A percentile compares a stretch with the other conserved stretches of the same genome.
Conservation (phyloP, 306 rosid species). For the Vigna hirtella region DNA sequence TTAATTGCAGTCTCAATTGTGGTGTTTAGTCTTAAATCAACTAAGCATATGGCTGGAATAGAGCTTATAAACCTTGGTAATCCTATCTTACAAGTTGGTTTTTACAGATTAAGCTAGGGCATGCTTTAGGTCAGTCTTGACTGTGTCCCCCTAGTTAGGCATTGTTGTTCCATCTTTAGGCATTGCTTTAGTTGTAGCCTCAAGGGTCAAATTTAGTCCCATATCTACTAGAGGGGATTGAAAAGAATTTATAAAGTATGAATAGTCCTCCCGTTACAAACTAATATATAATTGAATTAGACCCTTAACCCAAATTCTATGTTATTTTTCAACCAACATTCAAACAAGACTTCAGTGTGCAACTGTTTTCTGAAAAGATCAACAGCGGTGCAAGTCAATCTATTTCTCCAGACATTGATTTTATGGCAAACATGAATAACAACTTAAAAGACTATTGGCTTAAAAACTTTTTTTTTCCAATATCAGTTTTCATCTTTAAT, state of each 20-base stretch:
- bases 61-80: neutral
- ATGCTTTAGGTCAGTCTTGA: too few species aligned
- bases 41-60: neutral
- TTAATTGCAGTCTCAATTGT: too few species aligned
- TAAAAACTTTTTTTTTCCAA: neutral
- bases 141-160: too few species aligned
- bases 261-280: neutral
- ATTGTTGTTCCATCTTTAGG: neutral
- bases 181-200: neutral
- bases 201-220: neutral
- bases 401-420: neutral
- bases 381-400: neutral
- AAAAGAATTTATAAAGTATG: neutral
- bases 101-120: too few species aligned
- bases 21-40: neutral
- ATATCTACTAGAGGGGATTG: neutral
- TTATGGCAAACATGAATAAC: constrained; percentile 4
- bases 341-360: too few species aligned
- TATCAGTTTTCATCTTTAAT: neutral
- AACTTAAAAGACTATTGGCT: neutral
- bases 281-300: neutral
- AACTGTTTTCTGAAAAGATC: neutral
- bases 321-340: neutral
- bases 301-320: neutral
- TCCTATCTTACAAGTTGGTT: neutral